Base-by-base conservation (phyloP, 108 stramenopile genomes). In the Nitzschia sp. region DNA sequence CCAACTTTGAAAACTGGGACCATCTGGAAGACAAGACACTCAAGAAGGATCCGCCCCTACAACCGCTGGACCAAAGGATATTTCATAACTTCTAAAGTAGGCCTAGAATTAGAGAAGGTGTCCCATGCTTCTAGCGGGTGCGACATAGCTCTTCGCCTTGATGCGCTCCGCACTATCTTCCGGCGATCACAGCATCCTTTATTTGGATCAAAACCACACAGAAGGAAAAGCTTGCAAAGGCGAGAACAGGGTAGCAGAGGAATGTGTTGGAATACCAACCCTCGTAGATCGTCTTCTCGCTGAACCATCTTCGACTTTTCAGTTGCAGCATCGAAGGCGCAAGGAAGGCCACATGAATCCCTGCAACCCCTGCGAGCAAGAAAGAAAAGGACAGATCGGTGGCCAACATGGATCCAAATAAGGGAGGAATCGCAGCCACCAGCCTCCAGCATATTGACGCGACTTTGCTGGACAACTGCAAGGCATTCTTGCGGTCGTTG, bases 1-100 rank as follows among this genome's bases (percentile, higher is more conserved):
- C 74, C 1, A 77, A 80, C 38, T 84, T 84, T 64, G 79, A 80
- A 25, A 70, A 71, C 51, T 84, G 79, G 79, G 74, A 74, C 33
- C 79, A 80, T 61, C 47, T 84, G 63, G 47, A 70, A 24, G 83
- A 84, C 57, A 77, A 75, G 46, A 82, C 72, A 9, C 73, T 49
- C 23, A 70, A 71, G 24, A 68, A 66, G 18, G 62, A 68, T 45
- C 74, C 84, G 0, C 21, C 48, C 2, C 23, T 85, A 5, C 64
- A 54, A 3, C 26, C 56, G 5, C 45, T 64, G 5, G 61, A 81
- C 5, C 66, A 75, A 19, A 66, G 46, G 36, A 81, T 85, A 61
- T 85, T 85, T 47, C 19, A 55, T 0, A 35, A 65, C 24, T 74
- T 62, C 25, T 62, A 62, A 5, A 19, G 5, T n/a, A 6, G 38